These are phyloP conservation scores for Barnettozyma hawaiiensis DNA, from an alignment of 1,139 yeast genomes.

Conservation along the genomic window DNA sequence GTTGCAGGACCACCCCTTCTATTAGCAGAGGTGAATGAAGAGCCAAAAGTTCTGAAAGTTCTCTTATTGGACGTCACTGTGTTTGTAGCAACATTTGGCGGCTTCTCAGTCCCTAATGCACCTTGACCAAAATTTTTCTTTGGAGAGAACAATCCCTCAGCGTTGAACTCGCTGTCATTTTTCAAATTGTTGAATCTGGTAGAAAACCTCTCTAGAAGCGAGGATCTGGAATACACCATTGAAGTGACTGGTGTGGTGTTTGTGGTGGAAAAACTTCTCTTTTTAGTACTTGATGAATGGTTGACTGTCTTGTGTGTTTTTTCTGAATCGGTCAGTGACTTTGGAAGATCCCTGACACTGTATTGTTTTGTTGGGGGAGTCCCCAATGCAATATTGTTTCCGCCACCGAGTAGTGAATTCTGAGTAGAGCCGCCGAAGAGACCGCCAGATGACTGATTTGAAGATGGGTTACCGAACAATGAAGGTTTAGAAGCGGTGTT, in stretches of 20 bases:
- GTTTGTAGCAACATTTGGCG: slow-evolving; percentile 2
- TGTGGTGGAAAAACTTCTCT: slow-evolving; percentile 22
- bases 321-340: slow-evolving; percentile 31
- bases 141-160: slow-evolving; percentile 35
- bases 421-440: slow-evolving; percentile 15
- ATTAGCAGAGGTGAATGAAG: slow-evolving; percentile 14
- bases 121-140: slow-evolving; percentile 21
- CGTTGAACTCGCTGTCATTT: slow-evolving; percentile 24
- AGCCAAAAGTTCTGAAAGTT: slow-evolving; percentile 16
- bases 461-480: slow-evolving; percentile 13
- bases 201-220: slow-evolving; percentile 31
- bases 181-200: slow-evolving; percentile 28
- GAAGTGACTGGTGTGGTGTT: slow-evolving; percentile 14
- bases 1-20: slow-evolving; percentile 13
- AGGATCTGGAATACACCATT: slow-evolving; percentile 21
- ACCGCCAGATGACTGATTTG: slow-evolving; percentile 11
- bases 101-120: slow-evolving; percentile 13
- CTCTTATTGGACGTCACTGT: slow-evolving; percentile 9
- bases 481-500: slow-evolving; percentile 15
- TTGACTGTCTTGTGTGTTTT: slow-evolving; percentile 16
- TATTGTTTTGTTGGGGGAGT: slow-evolving; percentile 22
- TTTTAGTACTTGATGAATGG: slow-evolving; percentile 14
- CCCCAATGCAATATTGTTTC: slow-evolving; percentile 11
- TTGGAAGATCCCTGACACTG: slow-evolving; percentile 33
- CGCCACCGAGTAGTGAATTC: slow-evolving; percentile 8